Conservation (phyloP, 2,329 filamentous ascomycete species). For the Cladobotryum protrusum region DNA sequence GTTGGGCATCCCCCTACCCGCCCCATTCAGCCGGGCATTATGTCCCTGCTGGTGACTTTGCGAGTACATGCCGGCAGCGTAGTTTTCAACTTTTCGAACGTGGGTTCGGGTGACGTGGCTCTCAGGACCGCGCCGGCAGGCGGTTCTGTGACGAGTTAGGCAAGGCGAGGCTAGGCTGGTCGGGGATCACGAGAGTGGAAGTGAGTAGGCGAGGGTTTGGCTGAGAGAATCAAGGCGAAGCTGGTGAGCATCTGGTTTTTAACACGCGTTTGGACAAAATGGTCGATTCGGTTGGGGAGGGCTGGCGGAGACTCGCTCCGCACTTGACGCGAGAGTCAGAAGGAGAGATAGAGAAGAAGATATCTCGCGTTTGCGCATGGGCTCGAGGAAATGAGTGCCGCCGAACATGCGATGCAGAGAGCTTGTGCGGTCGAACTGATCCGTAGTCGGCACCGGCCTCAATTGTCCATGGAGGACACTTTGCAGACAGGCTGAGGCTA, state of each 20-base stretch:
- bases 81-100: constrained; percentile 13
- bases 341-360: constrained; percentile 24
- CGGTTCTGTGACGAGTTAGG: constrained; percentile 21
- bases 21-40: constrained; percentile 64
- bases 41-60: constrained; percentile 67
- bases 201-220: constrained; percentile 1
- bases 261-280: constrained; percentile 6
- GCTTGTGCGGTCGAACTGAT: constrained; percentile 8
- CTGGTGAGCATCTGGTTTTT: constrained; percentile 21
- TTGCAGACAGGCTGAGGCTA: background rate
- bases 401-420: constrained; percentile 16
- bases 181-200: constrained; percentile 15
- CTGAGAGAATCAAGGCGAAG: constrained; percentile 12
- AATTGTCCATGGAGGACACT: constrained; percentile 10
- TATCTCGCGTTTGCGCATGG: constrained; percentile 36
- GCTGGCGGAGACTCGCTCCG: constrained; percentile 17
- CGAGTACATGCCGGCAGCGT: constrained; percentile 59
- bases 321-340: constrained; percentile 26
- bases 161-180: background rate
- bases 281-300: constrained; percentile 11
- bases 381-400: constrained; percentile 20
- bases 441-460: constrained; percentile 7
- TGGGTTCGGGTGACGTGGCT: constrained; percentile 13
- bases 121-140: constrained; percentile 21
- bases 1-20: constrained; percentile 50